Conservation (phyloP, 148 eudicot species). For the Salicornia ramosissima region DNA sequence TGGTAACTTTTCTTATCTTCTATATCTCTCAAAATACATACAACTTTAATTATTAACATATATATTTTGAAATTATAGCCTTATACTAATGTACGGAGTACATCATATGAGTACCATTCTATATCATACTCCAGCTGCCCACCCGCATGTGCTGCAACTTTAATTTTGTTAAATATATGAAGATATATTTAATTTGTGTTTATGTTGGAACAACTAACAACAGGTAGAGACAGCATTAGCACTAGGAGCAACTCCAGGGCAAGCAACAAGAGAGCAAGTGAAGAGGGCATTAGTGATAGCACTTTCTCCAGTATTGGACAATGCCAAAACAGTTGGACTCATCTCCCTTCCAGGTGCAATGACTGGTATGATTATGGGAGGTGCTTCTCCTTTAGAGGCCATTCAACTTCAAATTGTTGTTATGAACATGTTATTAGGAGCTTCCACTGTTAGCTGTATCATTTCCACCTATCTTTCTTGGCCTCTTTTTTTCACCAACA, state of each 20-base stretch:
- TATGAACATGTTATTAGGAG: conserved; percentile 86
- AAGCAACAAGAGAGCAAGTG: conserved; percentile 70
- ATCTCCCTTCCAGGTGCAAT: conserved; percentile 95
- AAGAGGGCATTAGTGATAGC: conserved; percentile 75
- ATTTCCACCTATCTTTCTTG: conserved; percentile 78
- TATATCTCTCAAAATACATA: no score
- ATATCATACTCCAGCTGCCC: no score
- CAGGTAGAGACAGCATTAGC: conserved; percentile 96
- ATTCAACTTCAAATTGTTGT: conserved; percentile 84
- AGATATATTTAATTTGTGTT: no score
- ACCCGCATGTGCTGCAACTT: no score
- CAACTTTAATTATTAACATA: no score
- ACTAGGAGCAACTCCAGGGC: conserved; percentile 83
- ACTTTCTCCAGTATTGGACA: conserved; percentile 83
- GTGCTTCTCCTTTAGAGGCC: conserved; percentile 89
- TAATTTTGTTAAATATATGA: no score
- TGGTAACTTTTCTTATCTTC: conserved; percentile 40
- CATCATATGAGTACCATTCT: no score
- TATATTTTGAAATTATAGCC: no score
- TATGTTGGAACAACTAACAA: no score
- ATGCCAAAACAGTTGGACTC: conserved; percentile 81
- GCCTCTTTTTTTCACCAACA: conserved; percentile 87
- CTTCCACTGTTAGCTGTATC: conserved; percentile 79
- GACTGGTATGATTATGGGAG: conserved; percentile 96
- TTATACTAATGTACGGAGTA: no score